Evolutionary conservation across 176 grass and related monocot species (phyloP), one percentile per base, ranked within the genome.

Genomic region (Zoysia japonica): DNA sequence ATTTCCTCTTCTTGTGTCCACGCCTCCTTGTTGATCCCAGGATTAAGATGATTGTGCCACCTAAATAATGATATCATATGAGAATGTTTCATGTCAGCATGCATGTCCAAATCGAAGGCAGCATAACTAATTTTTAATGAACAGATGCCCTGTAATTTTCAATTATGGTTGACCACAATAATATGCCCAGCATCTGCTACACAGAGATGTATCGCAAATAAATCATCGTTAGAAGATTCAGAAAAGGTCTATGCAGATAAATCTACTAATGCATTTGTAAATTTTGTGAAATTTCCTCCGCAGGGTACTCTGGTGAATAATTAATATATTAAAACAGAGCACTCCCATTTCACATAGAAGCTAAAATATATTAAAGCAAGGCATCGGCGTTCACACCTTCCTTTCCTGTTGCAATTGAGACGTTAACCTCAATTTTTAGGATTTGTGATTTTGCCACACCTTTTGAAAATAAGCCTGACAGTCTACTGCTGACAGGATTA

Each of bases 1-100:
- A 97, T 89, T 70, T 97, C 94, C 81, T 97, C 94, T 68, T 97
- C 89, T 85, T 97, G 94, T 14, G 89, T 92, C 91, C 94, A 97
- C 12, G 94, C 91, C 3, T 97, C 91, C 77, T 91, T 97, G 68
- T 97, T 97, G 62, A 97, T 91, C 61, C 87, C 80, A 82, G 91
- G 94, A 72, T 97, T 97, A 83, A 93, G 91, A 86, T 97, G 94
- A 88, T 97, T 97, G 72, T 97, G 89, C 94, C 94, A 97, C 76
- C 94, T 93, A 72, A 79, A 76, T 47, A 81, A 71, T 63, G 37
- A 72, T 70, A 88, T 66, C 48, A 54, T 36, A 72, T 77, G 39
- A 82, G 16, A 57, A 57, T n/a, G 16, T 57, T 19, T n/a, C 3
- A 3, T 16, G 52, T 54, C 14, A 54, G 16, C 12, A 51, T 13